A percentile compares a stretch with the other conserved stretches of the same genome.
phyloP scores from a whole-genome alignment of 192 early-diverging fungal species.

The Backusella liffmaniae region DNA sequence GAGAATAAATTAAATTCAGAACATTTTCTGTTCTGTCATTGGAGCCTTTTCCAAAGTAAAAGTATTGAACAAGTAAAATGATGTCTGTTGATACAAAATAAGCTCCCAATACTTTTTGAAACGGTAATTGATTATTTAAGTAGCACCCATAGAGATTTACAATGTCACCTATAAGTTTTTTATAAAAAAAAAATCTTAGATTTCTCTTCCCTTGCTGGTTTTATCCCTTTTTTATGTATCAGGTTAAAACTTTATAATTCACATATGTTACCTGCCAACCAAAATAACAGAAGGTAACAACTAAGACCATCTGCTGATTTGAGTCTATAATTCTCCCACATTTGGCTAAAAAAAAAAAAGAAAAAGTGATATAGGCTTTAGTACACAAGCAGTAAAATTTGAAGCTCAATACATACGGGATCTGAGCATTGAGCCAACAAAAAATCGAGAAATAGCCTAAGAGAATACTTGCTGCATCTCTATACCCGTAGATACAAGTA shows the following conservation, averaged over 20 bases:
- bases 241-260: background rate
- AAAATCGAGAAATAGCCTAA: conserved; percentile 57
- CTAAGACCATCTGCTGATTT: conserved; percentile 49
- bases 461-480: conserved; percentile 40
- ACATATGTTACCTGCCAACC: conserved; percentile 49
- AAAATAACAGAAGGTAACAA: conserved; percentile 54
- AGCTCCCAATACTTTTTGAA: conserved; percentile 45
- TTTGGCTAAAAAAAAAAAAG: conserved; percentile 29
- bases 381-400: background rate
- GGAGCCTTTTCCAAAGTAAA: conserved; percentile 6
- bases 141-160: conserved; percentile 68
- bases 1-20: background rate
- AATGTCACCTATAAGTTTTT: conserved; percentile 53
- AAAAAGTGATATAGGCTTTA: background rate
- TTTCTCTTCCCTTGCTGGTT: background rate
- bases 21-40: background rate
- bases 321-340: conserved; percentile 50
- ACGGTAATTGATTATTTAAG: conserved; percentile 64
- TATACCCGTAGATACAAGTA: conserved; percentile 43
- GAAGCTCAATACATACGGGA: conserved; percentile 51
- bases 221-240: background rate
- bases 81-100: conserved; percentile 24
- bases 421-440: conserved; percentile 70
- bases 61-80: conserved; percentile 19
- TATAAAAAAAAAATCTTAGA: background rate